Evolutionary conservation across 768 basidiomycete genomes (phyloP).

Genomic region (Suillus sp.): DNA sequence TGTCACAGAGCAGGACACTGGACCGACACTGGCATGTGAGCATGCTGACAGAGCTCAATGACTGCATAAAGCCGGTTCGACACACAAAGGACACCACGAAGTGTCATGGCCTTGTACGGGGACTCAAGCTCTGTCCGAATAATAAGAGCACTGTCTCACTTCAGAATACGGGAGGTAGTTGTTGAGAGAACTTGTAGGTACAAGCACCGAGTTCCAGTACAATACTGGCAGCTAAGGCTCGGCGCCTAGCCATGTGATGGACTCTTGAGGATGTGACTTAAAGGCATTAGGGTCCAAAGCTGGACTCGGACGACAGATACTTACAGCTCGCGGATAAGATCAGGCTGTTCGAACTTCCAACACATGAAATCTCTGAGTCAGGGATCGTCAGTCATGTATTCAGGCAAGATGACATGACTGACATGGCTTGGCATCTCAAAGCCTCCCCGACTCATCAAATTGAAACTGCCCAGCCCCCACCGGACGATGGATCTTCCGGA

Average conservation of each 20-base stretch:
- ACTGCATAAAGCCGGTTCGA: not conserved
- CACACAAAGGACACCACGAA: not conserved
- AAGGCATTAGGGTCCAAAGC: not conserved
- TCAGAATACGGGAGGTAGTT: not conserved
- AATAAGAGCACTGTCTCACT: slow-evolving; percentile 7
- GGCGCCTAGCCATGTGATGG: no score
- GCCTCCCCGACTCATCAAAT: not conserved
- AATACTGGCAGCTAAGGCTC: not conserved
- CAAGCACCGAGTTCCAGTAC: not conserved
- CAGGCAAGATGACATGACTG: not conserved
- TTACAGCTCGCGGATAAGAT: not conserved
- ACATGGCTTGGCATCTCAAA: not conserved
- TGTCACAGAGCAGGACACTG: not conserved
- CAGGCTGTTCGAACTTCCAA: not conserved
- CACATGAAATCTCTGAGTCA: not conserved
- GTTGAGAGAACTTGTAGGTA: not conserved
- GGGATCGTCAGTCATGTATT: not conserved
- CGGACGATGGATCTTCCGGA: not conserved
- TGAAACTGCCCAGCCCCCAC: not conserved
- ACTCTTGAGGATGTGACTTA: not conserved
- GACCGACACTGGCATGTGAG: not conserved
- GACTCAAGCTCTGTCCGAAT: not conserved
- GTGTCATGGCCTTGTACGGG: not conserved
- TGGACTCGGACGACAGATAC: not conserved
- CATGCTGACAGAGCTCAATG: not conserved